phyloP scores from a whole-genome alignment of 179 eudicot genomes.

The Spergularia azorica region DNA sequence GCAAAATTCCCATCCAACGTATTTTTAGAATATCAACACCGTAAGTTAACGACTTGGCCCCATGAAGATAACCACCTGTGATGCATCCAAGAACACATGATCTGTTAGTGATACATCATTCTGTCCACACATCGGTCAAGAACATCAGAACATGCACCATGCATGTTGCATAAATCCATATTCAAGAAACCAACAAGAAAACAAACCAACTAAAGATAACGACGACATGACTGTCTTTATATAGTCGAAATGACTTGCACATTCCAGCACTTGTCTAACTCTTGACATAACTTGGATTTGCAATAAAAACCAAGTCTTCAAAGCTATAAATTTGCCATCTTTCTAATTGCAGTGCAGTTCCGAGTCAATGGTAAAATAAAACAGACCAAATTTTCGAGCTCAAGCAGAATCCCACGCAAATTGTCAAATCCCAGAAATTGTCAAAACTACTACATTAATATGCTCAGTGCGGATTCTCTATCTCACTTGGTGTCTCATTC shows the following conservation, averaged over 20 bases:
- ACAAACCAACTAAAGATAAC: background rate
- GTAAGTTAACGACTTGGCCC: conserved; percentile 69
- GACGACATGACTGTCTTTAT: background rate
- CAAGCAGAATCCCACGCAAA: background rate
- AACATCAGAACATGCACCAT: background rate
- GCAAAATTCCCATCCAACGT: conserved; percentile 84
- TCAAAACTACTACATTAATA: no score
- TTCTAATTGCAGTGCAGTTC: background rate
- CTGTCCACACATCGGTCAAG: conserved; percentile 8
- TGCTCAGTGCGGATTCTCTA: no score
- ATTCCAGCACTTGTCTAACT: background rate
- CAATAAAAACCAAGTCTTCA: background rate
- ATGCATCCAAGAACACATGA: conserved; percentile 20
- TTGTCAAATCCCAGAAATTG: background rate
- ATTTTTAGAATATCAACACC: conserved; percentile 72
- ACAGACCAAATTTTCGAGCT: background rate
- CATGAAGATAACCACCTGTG: conserved; percentile 90
- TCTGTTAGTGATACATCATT: conserved; percentile 13
- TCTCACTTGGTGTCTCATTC: no score
- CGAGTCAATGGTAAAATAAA: background rate
- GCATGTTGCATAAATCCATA: background rate
- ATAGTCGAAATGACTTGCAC: background rate
- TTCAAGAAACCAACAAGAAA: background rate
- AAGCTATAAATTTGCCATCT: background rate
- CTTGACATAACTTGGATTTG: background rate